Evolutionary conservation across 2,329 filamentous ascomycete genomes (phyloP).

Genomic region (Aureobasidium sp.): DNA sequence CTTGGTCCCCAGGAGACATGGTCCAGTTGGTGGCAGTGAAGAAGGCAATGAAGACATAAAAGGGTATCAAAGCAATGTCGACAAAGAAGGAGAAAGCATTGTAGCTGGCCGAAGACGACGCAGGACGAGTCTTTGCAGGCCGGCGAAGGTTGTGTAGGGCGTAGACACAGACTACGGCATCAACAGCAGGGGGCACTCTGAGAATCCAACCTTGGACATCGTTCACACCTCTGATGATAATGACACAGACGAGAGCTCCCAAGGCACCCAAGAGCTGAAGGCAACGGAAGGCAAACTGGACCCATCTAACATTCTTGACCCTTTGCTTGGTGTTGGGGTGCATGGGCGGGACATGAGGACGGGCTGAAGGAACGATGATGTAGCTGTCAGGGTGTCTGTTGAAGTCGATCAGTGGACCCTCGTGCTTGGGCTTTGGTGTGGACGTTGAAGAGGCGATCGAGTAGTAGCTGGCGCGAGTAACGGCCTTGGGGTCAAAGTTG

Average conservation of each 20-base stretch:
- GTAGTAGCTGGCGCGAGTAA: constrained; percentile 69
- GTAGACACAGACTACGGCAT: constrained; percentile 65
- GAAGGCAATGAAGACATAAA: constrained; percentile 54
- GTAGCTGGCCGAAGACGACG: constrained; percentile 79
- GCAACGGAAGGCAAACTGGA: constrained; percentile 63
- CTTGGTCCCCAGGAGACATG: constrained; percentile 36
- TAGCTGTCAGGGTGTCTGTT: constrained; percentile 79
- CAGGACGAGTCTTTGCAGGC: constrained; percentile 62
- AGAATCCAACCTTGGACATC: constrained; percentile 65
- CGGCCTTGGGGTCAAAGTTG: constrained; percentile 78
- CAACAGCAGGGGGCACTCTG: constrained; percentile 67
- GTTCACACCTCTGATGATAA: constrained; percentile 66
- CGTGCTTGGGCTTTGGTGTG: constrained; percentile 53
- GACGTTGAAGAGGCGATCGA: constrained; percentile 28
- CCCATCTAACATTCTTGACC: constrained; percentile 61
- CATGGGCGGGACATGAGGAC: constrained; percentile 58
- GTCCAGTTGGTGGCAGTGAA: constrained; percentile 48
- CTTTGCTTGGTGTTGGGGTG: constrained; percentile 60
- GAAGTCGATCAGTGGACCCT: constrained; percentile 73
- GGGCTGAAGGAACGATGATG: constrained; percentile 56
- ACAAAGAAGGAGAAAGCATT: constrained; percentile 73
- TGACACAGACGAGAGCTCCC: constrained; percentile 66
- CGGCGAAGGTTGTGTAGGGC: constrained; percentile 73
- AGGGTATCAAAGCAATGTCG: constrained; percentile 60
- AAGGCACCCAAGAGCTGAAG: constrained; percentile 61